Percentiles rank a stretch among this genome's conserved stretches.
phyloP scores from a whole-genome alignment of 495 filamentous ascomycete species.

The Darksidea phi region DNA sequence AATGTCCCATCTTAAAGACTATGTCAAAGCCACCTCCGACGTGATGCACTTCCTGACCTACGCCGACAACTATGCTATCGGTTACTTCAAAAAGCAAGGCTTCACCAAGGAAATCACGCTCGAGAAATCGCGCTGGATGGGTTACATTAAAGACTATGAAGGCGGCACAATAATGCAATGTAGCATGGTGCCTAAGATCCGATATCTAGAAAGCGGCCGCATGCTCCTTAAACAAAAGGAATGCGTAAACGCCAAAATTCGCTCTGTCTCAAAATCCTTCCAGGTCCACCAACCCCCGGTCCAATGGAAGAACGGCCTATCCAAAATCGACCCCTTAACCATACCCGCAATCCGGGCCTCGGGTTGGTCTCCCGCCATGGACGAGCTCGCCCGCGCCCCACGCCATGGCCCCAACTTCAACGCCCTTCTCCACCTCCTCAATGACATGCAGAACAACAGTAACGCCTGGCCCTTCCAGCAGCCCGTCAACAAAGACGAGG shows the following conservation, averaged over 20 bases:
- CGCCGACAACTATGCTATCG: constrained; percentile 97
- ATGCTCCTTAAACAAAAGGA: constrained; percentile 99
- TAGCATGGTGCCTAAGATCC: constrained; percentile 90
- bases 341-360: constrained; percentile 83
- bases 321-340: constrained; percentile 74
- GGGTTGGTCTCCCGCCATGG: constrained; percentile 97
- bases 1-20: constrained; percentile 98
- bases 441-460: constrained; percentile 90
- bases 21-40: constrained; percentile 92
- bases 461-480: constrained; percentile 91
- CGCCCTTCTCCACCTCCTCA: constrained; percentile 85
- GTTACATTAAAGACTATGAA: constrained; percentile 99
- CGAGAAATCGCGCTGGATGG: constrained; percentile 91
- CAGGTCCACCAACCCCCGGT: constrained; percentile 81
- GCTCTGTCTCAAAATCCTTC: constrained; percentile 84
- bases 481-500: constrained; percentile 92
- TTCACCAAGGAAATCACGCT: constrained; percentile 98
- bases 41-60: constrained; percentile 99
- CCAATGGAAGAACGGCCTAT: constrained; percentile 72
- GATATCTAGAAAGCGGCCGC: constrained; percentile 88
- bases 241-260: constrained; percentile 88
- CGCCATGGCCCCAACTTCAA: constrained; percentile 96
- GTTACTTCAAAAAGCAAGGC: constrained; percentile 98
- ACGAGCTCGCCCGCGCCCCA: constrained; percentile 92
- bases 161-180: constrained; percentile 99